Percentiles rank a stretch among this genome's conserved stretches.
These are phyloP conservation scores for Solanum acaule DNA, from an alignment of 257 asterid genomes.

Conservation along the genomic window DNA sequence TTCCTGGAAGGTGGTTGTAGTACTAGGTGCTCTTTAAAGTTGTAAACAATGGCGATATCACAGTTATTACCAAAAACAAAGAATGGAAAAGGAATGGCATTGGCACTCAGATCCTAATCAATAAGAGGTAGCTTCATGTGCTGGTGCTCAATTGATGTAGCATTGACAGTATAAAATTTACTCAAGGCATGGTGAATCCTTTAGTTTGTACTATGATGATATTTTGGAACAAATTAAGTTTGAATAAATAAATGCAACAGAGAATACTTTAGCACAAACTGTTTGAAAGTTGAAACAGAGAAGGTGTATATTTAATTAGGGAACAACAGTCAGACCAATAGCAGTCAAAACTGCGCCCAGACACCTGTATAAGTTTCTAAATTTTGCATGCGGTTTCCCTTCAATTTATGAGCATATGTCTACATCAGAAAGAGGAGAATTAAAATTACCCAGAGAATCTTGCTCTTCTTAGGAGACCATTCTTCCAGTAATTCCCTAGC, in stretches of 20 bases:
- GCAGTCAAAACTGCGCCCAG: background rate
- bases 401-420: background rate
- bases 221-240: background rate
- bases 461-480: conserved; percentile 93
- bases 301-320: background rate
- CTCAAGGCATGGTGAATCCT: background rate
- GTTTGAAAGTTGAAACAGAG: background rate
- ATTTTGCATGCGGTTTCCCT: background rate
- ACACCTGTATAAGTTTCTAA: background rate
- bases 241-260: background rate
- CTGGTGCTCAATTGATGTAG: background rate
- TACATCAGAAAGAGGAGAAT: background rate
- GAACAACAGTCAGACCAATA: background rate
- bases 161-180: background rate
- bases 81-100: background rate
- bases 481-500: conserved; percentile 82
- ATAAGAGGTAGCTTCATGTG: background rate
- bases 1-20: background rate
- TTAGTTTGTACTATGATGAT: background rate
- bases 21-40: background rate
- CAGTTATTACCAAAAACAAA: background rate
- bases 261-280: background rate
- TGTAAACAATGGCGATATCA: background rate
- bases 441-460: conserved; percentile 58
- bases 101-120: background rate